Evolutionary conservation across 768 basidiomycete genomes (phyloP).

Genomic region (Rhodotorula graminis): DNA sequence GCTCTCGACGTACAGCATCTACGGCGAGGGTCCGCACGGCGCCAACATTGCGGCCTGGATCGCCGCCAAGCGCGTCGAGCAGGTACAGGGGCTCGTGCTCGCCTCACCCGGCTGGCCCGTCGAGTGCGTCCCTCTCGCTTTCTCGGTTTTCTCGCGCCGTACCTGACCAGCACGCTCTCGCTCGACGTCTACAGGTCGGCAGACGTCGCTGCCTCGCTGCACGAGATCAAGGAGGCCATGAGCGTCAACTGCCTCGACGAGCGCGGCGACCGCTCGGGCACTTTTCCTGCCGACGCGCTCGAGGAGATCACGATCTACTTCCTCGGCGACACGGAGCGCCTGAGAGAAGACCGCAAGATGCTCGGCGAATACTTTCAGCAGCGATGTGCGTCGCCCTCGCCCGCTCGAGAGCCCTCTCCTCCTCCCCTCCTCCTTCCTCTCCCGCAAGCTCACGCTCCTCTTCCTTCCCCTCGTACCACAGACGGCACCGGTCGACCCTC

Average conservation of each 20-base stretch:
- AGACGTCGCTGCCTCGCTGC: neutral
- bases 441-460: too few species aligned
- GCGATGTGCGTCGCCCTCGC: conserved; percentile 12
- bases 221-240: neutral
- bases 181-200: neutral
- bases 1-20: neutral
- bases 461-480: neutral
- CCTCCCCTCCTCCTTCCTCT: neutral
- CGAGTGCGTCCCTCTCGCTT: conserved; percentile 1
- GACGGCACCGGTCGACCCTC: neutral
- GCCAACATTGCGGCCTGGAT: conserved; percentile 10
- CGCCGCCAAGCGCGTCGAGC: conserved; percentile 4
- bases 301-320: conserved; percentile 11
- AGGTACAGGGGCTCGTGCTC: conserved; percentile 6
- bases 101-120: conserved; percentile 11
- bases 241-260: conserved; percentile 2
- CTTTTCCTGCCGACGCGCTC: neutral
- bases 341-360: neutral
- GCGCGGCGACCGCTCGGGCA: conserved; percentile 3
- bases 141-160: too few species aligned
- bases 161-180: neutral
- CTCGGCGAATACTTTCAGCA: conserved; percentile 2
- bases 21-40: conserved; percentile 24
- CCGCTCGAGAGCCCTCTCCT: too few species aligned
- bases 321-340: neutral